Percentiles rank a stretch among this genome's conserved stretches.
Conservation (phyloP, 2,329 filamentous ascomycete species). For the Calycina herbarum region DNA sequence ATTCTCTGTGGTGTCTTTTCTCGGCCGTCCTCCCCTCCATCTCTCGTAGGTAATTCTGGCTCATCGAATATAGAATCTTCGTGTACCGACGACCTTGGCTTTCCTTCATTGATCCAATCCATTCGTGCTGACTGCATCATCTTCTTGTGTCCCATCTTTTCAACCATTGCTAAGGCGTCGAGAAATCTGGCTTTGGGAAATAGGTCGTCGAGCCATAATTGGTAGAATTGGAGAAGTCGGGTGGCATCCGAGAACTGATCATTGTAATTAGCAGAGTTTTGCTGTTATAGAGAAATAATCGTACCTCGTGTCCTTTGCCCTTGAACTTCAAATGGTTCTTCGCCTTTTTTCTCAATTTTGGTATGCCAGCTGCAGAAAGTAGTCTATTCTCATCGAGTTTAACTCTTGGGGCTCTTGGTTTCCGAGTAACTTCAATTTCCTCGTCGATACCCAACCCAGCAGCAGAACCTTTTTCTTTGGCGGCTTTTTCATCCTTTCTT, state of each 20-base stretch:
- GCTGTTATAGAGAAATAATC: not conserved
- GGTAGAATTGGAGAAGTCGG: slow-evolving; percentile 83
- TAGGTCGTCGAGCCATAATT: slow-evolving; percentile 94
- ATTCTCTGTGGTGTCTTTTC: slow-evolving; percentile 36
- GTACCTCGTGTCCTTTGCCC: slow-evolving; percentile 89
- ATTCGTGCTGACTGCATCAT: slow-evolving; percentile 71
- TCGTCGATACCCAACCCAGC: slow-evolving; percentile 76
- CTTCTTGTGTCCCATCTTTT: slow-evolving; percentile 88
- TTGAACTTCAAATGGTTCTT: slow-evolving; percentile 74
- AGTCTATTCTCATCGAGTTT: slow-evolving; percentile 88
- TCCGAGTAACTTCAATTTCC: slow-evolving; percentile 73
- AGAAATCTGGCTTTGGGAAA: slow-evolving; percentile 93
- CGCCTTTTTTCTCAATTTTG: slow-evolving; percentile 72
- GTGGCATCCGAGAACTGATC: slow-evolving; percentile 78
- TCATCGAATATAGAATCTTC: slow-evolving; percentile 36
- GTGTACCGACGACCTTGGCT: slow-evolving; percentile 45
- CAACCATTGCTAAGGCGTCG: slow-evolving; percentile 85
- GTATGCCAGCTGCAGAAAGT: slow-evolving; percentile 81
- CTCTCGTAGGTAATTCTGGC: slow-evolving; percentile 29
- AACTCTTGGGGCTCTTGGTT: slow-evolving; percentile 72
- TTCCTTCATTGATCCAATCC: slow-evolving; percentile 81
- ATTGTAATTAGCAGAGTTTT: not conserved
- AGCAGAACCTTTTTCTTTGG: slow-evolving; percentile 45
- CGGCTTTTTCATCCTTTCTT: slow-evolving; percentile 38
- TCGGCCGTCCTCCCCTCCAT: slow-evolving; percentile 30